Conservation (phyloP, 2,329 filamentous ascomycete species). For the Lasiodiplodia gonubiensis region DNA sequence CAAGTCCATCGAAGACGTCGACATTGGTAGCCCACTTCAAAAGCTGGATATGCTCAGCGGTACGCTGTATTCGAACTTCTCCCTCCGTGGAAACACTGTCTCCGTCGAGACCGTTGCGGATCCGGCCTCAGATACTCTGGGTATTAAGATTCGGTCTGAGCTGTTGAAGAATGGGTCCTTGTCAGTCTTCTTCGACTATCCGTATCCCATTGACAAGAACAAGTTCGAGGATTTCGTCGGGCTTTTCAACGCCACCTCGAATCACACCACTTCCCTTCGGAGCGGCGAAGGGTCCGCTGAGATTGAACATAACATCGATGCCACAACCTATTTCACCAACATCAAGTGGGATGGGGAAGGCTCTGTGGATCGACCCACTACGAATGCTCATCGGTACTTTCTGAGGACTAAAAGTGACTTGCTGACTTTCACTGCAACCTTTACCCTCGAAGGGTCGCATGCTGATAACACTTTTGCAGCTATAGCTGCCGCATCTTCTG, state of each 20-base stretch:
- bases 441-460: conserved; percentile 34
- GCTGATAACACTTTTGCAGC: conserved; percentile 33
- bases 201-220: conserved; percentile 54
- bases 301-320: conserved; percentile 53
- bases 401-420: conserved; percentile 41
- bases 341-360: conserved; percentile 48
- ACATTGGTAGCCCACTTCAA: conserved; percentile 38
- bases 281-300: conserved; percentile 40
- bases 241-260: conserved; percentile 55
- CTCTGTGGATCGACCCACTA: conserved; percentile 42
- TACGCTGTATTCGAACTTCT: conserved; percentile 52
- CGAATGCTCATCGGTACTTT: conserved; percentile 53
- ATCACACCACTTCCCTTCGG: conserved; percentile 51
- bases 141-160: conserved; percentile 51
- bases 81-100: conserved; percentile 48
- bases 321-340: conserved; percentile 51
- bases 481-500: conserved; percentile 41
- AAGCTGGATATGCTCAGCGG: conserved; percentile 58
- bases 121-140: conserved; percentile 54
- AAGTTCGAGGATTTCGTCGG: conserved; percentile 64
- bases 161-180: conserved; percentile 48
- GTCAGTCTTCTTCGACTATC: conserved; percentile 60
- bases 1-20: conserved; percentile 35
- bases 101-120: conserved; percentile 54
- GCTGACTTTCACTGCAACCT: conserved; percentile 38